Evolutionary conservation across 179 eudicot genomes (phyloP).

Genomic region (Amaranthus tricolor): DNA sequence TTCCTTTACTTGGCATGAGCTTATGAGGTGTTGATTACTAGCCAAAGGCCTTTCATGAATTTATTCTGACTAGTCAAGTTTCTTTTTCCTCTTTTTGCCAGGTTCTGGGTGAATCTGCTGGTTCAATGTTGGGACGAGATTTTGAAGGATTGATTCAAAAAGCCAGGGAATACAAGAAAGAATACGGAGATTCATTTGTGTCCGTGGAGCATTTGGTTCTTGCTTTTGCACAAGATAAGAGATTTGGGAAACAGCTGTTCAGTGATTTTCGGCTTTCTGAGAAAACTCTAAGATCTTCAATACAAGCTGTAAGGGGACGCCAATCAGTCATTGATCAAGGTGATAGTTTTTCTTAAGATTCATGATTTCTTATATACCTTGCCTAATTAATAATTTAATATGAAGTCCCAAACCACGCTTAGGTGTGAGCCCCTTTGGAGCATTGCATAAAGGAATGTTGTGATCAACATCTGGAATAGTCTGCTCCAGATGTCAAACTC

Average conservation of each 20-base stretch:
- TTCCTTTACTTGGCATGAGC: background rate
- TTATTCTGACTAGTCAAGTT: background rate
- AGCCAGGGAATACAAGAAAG: conserved; percentile 81
- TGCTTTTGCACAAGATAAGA: conserved; percentile 69
- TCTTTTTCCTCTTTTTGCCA: conserved; percentile 22
- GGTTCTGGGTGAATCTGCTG: conserved; percentile 91
- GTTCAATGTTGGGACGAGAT: conserved; percentile 90
- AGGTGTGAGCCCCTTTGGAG: too few species aligned
- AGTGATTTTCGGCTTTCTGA: conserved; percentile 68
- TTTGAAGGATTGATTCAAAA: conserved; percentile 72
- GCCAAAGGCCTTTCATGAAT: background rate
- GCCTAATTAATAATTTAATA: too few species aligned
- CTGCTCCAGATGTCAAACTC: too few species aligned
- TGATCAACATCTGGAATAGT: too few species aligned
- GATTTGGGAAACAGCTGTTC: conserved; percentile 88
- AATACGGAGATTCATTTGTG: conserved; percentile 83
- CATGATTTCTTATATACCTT: background rate
- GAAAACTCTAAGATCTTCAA: conserved; percentile 52
- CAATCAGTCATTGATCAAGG: conserved; percentile 94
- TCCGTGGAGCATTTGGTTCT: conserved; percentile 97
- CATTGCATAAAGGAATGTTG: too few species aligned
- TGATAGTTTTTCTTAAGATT: conserved; percentile 17
- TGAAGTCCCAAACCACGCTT: too few species aligned
- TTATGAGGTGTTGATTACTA: background rate
- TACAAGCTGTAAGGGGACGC: conserved; percentile 74